A percentile compares a stretch with the other conserved stretches of the same genome.
Conservation (phyloP, 139 green algal species). For the Micractinium sp. region DNA sequence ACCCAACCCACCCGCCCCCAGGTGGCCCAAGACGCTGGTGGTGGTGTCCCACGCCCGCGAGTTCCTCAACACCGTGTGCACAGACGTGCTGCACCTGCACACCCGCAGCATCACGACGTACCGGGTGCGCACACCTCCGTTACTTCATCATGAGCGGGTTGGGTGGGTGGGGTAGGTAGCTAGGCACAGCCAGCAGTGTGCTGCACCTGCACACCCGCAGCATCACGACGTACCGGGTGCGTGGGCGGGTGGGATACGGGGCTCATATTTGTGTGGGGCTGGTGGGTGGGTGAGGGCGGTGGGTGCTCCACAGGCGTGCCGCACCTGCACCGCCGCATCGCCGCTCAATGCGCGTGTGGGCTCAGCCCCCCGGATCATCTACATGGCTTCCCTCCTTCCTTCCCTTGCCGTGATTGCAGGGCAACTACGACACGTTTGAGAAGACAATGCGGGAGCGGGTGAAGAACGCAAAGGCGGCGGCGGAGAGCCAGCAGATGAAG, state of each 20-base stretch:
- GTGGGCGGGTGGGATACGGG: no score
- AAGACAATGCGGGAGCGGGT: constrained; percentile 49
- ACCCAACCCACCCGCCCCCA: constrained; percentile 59
- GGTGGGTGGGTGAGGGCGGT: not conserved
- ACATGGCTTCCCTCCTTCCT: no score
- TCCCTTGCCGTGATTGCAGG: constrained; percentile 24
- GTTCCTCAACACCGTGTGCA: constrained; percentile 90
- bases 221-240: no score
- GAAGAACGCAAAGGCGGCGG: constrained; percentile 68
- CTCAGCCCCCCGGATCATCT: no score
- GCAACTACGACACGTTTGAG: constrained; percentile 84
- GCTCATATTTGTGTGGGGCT: not conserved
- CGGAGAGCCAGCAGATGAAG: constrained; percentile 72
- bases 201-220: not conserved
- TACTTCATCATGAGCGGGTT: no score
- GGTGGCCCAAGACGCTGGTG: constrained; percentile 87
- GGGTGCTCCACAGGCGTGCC: not conserved
- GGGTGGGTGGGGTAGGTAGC: not conserved
- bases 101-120: constrained; percentile 70
- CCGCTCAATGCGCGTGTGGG: no score
- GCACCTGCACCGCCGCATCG: not conserved
- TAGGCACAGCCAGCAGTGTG: not conserved
- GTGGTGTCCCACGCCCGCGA: constrained; percentile 87
- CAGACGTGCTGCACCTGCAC: constrained; percentile 91
- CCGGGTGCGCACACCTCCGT: no score